Base-by-base conservation (phyloP, 352 stramenopile genomes). In the Thalassiosira tumida region DNA sequence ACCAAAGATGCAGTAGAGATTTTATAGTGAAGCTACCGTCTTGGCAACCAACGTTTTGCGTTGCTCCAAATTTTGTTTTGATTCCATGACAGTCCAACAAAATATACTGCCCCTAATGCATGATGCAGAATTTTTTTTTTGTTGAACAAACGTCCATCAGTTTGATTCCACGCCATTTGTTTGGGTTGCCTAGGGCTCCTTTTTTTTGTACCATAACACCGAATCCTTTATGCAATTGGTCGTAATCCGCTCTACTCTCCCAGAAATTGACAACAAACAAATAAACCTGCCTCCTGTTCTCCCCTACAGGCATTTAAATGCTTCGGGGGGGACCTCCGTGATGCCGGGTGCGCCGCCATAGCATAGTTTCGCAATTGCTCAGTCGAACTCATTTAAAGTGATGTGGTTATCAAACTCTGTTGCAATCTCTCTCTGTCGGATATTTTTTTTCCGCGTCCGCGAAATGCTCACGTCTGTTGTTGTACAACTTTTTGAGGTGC, bases 331-430 rank as follows among this genome's bases (percentile, higher is more conserved):
- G 10, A 59, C 47, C 10, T 21, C 21, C 86, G 85, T 47, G 35
- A 29, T 50, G 65, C 84, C 29, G n/a, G 70, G 10, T 59, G 24
- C 89, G 91, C 89, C 37, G 73, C 73, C 80, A 90, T 93, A n/a
- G n/a, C n/a, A 79, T 83, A n/a, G n/a, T n/a, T n/a, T n/a, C n/a
- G n/a, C n/a, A n/a, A n/a, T n/a, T n/a, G n/a, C n/a, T n/a, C n/a
- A n/a, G n/a, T n/a, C n/a, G n/a, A n/a, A n/a, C n/a, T n/a, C n/a
- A n/a, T n/a, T n/a, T n/a, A n/a, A n/a, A n/a, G n/a, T n/a, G n/a
- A n/a, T n/a, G n/a, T n/a, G n/a, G n/a, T n/a, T n/a, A n/a, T n/a
- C n/a, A n/a, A n/a, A n/a, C n/a, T n/a, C n/a, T n/a, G n/a, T n/a
- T n/a, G n/a, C n/a, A n/a, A n/a, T n/a, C n/a, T 90, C 81, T 35